A percentile compares a stretch with the other conserved stretches of the same genome.
phyloP scores from a whole-genome alignment of 352 stramenopile genomes.

The Elongisporangium senticosum region DNA sequence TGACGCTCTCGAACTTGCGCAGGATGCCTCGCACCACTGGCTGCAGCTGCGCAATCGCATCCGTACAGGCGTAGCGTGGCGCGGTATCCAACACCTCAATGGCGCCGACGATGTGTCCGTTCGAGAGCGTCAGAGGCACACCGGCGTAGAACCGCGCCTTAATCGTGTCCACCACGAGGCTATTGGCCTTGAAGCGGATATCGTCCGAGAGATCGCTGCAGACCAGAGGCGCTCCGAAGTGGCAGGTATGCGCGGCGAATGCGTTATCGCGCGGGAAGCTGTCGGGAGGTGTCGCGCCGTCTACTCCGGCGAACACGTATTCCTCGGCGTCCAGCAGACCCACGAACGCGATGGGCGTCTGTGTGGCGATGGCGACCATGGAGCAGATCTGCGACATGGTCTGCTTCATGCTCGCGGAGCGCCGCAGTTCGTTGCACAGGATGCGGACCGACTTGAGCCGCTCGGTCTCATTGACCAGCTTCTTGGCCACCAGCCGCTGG shows the following conservation, averaged over 20 bases:
- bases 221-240: conserved; percentile 43
- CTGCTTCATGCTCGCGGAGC: conserved; percentile 32
- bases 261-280: conserved; percentile 54
- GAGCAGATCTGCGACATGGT: conserved; percentile 63
- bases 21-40: conserved; percentile 43
- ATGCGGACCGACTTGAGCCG: conserved; percentile 54
- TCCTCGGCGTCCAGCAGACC: conserved; percentile 69
- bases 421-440: conserved; percentile 39
- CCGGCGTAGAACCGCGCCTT: conserved; percentile 57
- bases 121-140: conserved; percentile 47
- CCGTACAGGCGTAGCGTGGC: conserved; percentile 33
- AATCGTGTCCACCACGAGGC: conserved; percentile 30
- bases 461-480: conserved; percentile 67
- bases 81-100: conserved; percentile 51
- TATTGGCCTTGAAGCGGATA: conserved; percentile 50
- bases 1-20: conserved; percentile 47
- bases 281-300: conserved; percentile 22
- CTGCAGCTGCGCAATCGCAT: conserved; percentile 52
- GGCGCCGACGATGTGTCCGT: conserved; percentile 48
- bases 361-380: conserved; percentile 78
- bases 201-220: conserved; percentile 46
- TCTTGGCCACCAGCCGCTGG: conserved; percentile 55
- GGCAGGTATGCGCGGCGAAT: conserved; percentile 45
- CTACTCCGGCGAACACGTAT: conserved; percentile 58
- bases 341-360: conserved; percentile 56